Evolutionary conservation across 2,329 filamentous ascomycete species (phyloP).

Genomic region (Pyricularia pennisetigena): DNA sequence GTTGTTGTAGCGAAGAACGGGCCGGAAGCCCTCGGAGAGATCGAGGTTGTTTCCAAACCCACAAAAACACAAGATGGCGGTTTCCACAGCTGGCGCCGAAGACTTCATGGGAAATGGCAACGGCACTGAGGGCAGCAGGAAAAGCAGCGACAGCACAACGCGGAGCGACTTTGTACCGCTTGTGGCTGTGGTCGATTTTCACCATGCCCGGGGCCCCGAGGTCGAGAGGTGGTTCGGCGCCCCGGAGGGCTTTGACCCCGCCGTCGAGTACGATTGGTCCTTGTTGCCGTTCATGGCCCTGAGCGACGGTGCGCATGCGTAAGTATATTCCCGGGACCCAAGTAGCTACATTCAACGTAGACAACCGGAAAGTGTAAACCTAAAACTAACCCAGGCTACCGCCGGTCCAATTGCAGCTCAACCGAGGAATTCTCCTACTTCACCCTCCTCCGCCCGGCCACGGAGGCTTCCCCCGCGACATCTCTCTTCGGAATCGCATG

Average conservation of each 20-base stretch:
- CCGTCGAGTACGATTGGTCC: conserved; percentile 78
- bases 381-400: conserved; percentile 1
- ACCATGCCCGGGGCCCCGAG: conserved; percentile 82
- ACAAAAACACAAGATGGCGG: neutral
- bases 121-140: neutral
- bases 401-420: conserved; percentile 38
- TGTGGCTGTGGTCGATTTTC: conserved; percentile 74
- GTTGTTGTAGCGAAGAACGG: neutral
- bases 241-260: conserved; percentile 66
- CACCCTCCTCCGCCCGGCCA: conserved; percentile 64
- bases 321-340: conserved; percentile 25
- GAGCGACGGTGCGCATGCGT: conserved; percentile 92
- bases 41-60: neutral
- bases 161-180: conserved; percentile 48
- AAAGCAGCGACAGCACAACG: conserved; percentile 1
- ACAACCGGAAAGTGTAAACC: neutral
- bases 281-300: conserved; percentile 93
- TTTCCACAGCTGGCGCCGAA: neutral
- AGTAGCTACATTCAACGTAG: neutral
- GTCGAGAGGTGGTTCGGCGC: conserved; percentile 85
- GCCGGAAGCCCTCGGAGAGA: neutral
- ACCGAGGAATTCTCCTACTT: conserved; percentile 99
- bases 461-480: conserved; percentile 55
- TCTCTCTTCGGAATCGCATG: conserved; percentile 95
- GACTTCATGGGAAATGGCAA: neutral